Evolutionary conservation across 1,139 yeast species (phyloP), one percentile per base, ranked within the genome.

Genomic region (Geotrichum histeridarum): DNA sequence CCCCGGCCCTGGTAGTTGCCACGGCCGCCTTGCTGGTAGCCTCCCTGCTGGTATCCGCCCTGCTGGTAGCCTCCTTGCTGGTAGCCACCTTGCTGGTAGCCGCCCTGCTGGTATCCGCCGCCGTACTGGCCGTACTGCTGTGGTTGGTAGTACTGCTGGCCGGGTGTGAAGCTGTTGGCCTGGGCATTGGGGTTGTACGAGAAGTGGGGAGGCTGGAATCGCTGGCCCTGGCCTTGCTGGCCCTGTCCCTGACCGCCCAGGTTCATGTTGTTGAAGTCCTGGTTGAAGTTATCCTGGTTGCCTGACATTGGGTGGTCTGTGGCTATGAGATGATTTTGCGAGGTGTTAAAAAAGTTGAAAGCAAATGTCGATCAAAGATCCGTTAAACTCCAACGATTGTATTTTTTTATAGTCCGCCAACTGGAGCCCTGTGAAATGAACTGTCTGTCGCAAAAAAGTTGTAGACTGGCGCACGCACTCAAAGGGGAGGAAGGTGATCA

Each of bases 1-100:
- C 52, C 51, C n/a, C 52, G 51, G 11, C 51, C 52, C 43, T 46
- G 45, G 50, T 45, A 45, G 12, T 41, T 41, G 8, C 49, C 49
- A 5, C 39, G 49, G 8, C 30, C 30, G n/a, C 39, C n/a, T n/a
- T n/a, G n/a, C 31, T 51, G 50, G 47, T 45, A 51, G 35, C 50
- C 50, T 33, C 54, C 50, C 9, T 44, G 50, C 8, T 48, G 43
- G 30, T 45, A 42, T n/a, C 43, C 38, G 14, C 42, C 41, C 38
- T 43, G 27, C 35, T 49, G 42, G 43, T 36, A 36, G 43, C 22
- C 14, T 22, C 22, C 22, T 7, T 46, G 42, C 35, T 51, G 49
- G 30, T 45, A 42, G 12, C 43, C 38, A 17, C 47, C 47, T 44
- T 27, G n/a, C 22, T 49, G 42, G 50, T 46, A 46, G 31, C 46